These are phyloP conservation scores for Tremella fuciformis DNA, from an alignment of 768 basidiomycete species.

Conservation along the genomic window DNA sequence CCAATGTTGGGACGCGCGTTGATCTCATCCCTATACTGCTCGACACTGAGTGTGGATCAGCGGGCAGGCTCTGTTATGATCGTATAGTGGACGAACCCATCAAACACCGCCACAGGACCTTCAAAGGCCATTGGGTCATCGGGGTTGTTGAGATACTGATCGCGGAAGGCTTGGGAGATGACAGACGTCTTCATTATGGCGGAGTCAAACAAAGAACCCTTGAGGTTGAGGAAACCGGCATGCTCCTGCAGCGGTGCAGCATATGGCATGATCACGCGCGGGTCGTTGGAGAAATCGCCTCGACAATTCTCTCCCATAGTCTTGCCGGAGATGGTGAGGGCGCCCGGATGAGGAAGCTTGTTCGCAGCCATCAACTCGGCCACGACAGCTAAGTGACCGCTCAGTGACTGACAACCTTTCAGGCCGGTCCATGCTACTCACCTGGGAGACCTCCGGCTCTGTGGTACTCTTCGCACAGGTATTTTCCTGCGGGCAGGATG, in stretches of 20 bases:
- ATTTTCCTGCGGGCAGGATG: constrained; percentile 43
- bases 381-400: constrained; percentile 32
- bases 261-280: constrained; percentile 43
- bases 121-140: constrained; percentile 50
- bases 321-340: constrained; percentile 43
- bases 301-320: constrained; percentile 42
- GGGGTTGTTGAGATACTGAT: constrained; percentile 48
- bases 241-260: constrained; percentile 37
- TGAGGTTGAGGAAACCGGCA: constrained; percentile 50
- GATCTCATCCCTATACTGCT: too few species aligned
- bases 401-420: neutral
- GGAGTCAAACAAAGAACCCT: constrained; percentile 46
- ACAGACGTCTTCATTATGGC: constrained; percentile 52
- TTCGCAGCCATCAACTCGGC: constrained; percentile 37
- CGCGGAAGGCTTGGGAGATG: constrained; percentile 43
- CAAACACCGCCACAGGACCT: constrained; percentile 49
- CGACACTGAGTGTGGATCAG: too few species aligned
- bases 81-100: constrained; percentile 50
- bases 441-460: constrained; percentile 46
- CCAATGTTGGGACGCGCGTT: constrained; percentile 30
- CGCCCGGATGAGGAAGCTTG: constrained; percentile 36
- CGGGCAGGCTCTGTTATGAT: too few species aligned
- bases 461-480: constrained; percentile 48
- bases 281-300: constrained; percentile 40
- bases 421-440: constrained; percentile 12